A percentile compares a stretch with the other conserved stretches of the same genome.
Evolutionary conservation across 2,329 filamentous ascomycete species (phyloP).

Genomic region (Neoarthrinium moseri): DNA sequence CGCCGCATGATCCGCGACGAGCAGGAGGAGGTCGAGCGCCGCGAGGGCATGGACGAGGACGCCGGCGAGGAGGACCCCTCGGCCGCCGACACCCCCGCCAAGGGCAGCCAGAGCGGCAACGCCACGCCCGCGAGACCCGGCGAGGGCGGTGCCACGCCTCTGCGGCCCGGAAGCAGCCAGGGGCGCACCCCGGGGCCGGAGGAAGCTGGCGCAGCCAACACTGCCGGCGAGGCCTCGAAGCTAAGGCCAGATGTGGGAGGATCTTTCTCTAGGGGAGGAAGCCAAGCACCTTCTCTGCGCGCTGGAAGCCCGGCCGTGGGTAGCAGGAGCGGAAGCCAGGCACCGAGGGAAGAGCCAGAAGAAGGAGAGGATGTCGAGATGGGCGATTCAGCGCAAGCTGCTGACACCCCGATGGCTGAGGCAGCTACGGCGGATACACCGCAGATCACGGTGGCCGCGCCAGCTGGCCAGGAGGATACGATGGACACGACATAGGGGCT

Average conservation of each 20-base stretch:
- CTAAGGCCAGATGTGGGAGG: conserved; percentile 27
- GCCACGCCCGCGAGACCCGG: conserved; percentile 39
- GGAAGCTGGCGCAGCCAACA: conserved; percentile 27
- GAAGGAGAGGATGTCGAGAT: conserved; percentile 33
- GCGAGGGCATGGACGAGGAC: conserved; percentile 77
- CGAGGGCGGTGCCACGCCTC: conserved; percentile 34
- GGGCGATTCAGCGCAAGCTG: conserved; percentile 34
- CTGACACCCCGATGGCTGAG: conserved; percentile 30
- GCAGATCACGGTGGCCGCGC: conserved; percentile 48
- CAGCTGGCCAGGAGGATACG: conserved; percentile 49
- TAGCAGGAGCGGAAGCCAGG: conserved; percentile 16
- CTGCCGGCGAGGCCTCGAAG: conserved; percentile 31
- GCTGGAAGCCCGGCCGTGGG: conserved; percentile 18
- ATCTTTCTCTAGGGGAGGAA: conserved; percentile 35
- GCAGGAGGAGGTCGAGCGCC: conserved; percentile 88
- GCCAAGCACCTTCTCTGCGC: conserved; percentile 32
- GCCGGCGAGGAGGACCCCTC: conserved; percentile 36
- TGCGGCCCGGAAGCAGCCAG: conserved; percentile 39
- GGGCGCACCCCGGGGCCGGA: conserved; percentile 27
- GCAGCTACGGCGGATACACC: conserved; percentile 36
- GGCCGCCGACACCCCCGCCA: conserved; percentile 45
- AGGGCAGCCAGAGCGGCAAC: conserved; percentile 50
- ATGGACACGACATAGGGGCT: conserved; percentile 61
- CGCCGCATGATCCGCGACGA: conserved; percentile 86
- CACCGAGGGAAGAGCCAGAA: conserved; percentile 30